These are phyloP conservation scores for Myriosclerotinia curreyana DNA, from an alignment of 2,329 filamentous ascomycete genomes.

Conservation along the genomic window DNA sequence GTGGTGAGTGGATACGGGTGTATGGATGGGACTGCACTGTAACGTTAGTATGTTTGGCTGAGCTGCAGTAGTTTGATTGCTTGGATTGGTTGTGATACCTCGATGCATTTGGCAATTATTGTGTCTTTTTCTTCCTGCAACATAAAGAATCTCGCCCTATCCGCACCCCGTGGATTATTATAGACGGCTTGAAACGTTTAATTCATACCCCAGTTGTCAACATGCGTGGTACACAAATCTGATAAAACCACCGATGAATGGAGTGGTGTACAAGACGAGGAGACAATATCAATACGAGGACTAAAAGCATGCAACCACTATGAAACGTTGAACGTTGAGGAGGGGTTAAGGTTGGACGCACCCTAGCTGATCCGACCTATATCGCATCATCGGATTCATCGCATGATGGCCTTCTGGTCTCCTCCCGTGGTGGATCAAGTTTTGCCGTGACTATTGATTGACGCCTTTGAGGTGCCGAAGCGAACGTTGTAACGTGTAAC, in stretches of 20 bases:
- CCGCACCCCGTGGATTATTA: background rate
- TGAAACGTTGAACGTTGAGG: conserved; percentile 11
- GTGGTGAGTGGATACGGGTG: conserved; percentile 1
- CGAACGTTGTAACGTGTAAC: conserved; percentile 10
- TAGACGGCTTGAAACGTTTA: background rate
- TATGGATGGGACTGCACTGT: conserved; percentile 3
- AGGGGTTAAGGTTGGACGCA: background rate
- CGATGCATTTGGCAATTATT: conserved; percentile 6
- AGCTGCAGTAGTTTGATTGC: conserved; percentile 12
- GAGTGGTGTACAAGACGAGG: background rate
- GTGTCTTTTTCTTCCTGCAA: background rate
- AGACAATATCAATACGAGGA: conserved; percentile 2
- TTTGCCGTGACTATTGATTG: background rate
- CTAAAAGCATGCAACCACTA: background rate
- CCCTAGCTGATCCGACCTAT: background rate
- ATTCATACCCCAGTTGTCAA: background rate
- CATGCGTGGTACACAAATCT: conserved; percentile 1
- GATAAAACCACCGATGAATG: background rate
- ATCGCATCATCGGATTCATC: too few species aligned
- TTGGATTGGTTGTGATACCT: conserved; percentile 1
- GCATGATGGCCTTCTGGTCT: background rate
- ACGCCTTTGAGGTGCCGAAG: conserved; percentile 11
- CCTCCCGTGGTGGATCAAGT: background rate
- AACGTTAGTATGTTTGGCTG: conserved; percentile 5
- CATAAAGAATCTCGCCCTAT: background rate